Evolutionary conservation across 257 asterid genomes (phyloP), one percentile per base, ranked within the genome.

Genomic region (Cynanchum wilfordii): DNA sequence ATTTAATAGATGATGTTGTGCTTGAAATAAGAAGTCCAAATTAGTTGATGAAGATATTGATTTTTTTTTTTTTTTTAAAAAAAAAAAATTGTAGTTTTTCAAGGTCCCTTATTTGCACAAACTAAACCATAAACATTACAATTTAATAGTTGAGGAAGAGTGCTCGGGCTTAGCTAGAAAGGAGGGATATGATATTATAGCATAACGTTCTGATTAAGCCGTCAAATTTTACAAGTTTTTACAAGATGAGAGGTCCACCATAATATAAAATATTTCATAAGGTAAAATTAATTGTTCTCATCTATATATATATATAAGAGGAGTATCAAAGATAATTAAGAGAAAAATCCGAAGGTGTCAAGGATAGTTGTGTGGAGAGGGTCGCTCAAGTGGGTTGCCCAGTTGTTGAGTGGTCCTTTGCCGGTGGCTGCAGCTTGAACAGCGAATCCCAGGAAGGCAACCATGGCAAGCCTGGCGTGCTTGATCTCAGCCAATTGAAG

Each of bases 381-480:
- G 86, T 93, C 98, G 68, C 98, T 90, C 93, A 93, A 80, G 58
- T 93, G 98, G 85, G 98, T 93, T 2, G 82, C 97, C 97, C 97
- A 93, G 84, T 90, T 93, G 91, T 90, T 93, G 29, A 93, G 96
- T 50, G 98, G 98, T 30, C 98, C 98, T 82, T 93, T 90, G 11
- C 98, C 98, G 1, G 98, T 93, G 64, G 96, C 96, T 5, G 96
- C 96, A 7, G 98, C 98, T 75, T 93, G 98, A 49, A 89, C 96
- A 0, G 97, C 98, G 51, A 95, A 95, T 19, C 99, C 99, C 64
- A 95, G 77, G 86, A 90, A 92, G 2, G 54, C 99, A 76, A 95
- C 96, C 99, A 95, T 95, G 36, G 99, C 99, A 0, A 95, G 96
- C 15, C 99, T 95, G 38, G 99, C 98, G 66, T 95, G 99, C 84